phyloP scores from a whole-genome alignment of 2,329 filamentous ascomycete genomes.

The Cercospora citrullina region DNA sequence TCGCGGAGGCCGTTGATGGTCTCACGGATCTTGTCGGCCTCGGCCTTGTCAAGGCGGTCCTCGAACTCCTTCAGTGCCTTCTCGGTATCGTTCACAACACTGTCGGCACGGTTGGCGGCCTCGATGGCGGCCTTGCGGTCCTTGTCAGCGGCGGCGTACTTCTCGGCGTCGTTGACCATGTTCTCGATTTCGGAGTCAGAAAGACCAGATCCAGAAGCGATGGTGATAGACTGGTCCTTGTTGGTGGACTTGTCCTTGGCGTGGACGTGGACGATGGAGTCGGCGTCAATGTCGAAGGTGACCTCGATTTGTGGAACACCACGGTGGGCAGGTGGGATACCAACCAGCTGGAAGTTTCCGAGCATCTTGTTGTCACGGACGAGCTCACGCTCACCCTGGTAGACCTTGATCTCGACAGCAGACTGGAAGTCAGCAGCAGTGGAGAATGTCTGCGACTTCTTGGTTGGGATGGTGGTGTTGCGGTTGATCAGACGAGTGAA shows the following conservation, averaged over 20 bases:
- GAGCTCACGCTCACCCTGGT: constrained; percentile 99
- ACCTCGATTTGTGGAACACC: constrained; percentile 97
- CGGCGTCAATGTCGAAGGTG: constrained; percentile 97
- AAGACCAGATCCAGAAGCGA: constrained; percentile 94
- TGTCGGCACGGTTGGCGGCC: constrained; percentile 95
- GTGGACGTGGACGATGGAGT: constrained; percentile 96
- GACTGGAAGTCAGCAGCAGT: constrained; percentile 98
- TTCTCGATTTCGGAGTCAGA: constrained; percentile 91
- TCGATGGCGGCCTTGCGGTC: constrained; percentile 95
- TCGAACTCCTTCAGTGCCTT: constrained; percentile 96
- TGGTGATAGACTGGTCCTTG: constrained; percentile 99
- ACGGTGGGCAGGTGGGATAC: constrained; percentile 92
- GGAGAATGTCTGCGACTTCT: constrained; percentile 98
- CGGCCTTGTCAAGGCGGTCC: constrained; percentile 93
- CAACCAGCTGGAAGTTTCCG: constrained; percentile 98
- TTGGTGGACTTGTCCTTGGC: constrained; percentile 99
- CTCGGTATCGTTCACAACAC: constrained; percentile 94
- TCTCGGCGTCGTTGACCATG: constrained; percentile 98
- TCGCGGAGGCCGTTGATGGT: constrained; percentile 84
- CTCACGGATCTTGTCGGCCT: constrained; percentile 89
- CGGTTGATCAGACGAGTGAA: constrained; percentile 98
- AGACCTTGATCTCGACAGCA: constrained; percentile 99
- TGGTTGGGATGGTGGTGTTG: constrained; percentile 98
- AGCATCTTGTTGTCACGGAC: constrained; percentile 98
- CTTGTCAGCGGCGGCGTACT: constrained; percentile 92